Evolutionary conservation across 106 monocot species (phyloP).

Genomic region (Posidonia australis): DNA sequence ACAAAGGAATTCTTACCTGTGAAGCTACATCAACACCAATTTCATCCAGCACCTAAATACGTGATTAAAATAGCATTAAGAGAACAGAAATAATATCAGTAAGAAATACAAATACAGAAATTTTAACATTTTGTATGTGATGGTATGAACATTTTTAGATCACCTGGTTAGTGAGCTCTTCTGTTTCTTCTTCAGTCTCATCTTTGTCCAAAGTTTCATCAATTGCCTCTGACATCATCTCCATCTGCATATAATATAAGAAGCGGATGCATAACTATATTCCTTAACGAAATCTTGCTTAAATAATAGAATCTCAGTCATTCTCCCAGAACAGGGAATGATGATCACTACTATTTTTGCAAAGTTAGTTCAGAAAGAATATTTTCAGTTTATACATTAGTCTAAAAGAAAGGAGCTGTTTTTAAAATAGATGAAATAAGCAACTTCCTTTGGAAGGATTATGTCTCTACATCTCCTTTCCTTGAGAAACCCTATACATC

Average conservation of each 20-base stretch:
- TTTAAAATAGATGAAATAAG: no score
- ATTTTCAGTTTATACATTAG: no score
- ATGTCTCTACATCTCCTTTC: no score
- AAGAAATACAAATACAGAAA: background rate
- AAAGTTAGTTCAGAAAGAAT: no score
- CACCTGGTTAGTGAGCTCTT: slow-evolving; percentile 94
- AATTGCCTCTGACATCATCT: slow-evolving; percentile 43
- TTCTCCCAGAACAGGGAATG: no score
- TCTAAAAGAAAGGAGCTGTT: no score
- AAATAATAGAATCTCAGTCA: no score
- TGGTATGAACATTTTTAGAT: background rate
- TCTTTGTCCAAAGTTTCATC: slow-evolving; percentile 98
- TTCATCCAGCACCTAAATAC: slow-evolving; percentile 86
- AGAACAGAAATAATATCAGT: background rate
- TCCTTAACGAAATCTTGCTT: background rate
- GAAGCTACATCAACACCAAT: slow-evolving; percentile 93
- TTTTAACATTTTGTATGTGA: background rate
- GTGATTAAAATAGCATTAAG: background rate
- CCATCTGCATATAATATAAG: slow-evolving; percentile 6
- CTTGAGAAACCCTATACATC: no score
- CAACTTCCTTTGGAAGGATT: no score
- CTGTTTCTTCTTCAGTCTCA: slow-evolving; percentile 96
- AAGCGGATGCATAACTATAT: background rate
- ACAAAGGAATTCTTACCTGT: slow-evolving; percentile 35
- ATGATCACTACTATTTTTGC: no score